Evolutionary conservation across 2,329 filamentous ascomycete species (phyloP).

Genomic region (Alternaria tenuissima): DNA sequence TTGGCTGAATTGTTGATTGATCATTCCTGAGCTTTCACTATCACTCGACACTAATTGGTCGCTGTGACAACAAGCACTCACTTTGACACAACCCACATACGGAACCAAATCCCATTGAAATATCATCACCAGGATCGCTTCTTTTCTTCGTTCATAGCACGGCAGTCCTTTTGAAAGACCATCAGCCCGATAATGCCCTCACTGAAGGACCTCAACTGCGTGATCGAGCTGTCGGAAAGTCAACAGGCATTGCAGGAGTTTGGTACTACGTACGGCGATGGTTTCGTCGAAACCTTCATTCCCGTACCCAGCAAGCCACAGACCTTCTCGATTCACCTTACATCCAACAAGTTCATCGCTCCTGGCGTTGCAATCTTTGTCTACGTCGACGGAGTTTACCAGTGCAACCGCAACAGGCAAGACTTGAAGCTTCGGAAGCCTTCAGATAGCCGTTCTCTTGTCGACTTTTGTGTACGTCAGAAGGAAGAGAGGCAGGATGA

Average conservation of each 20-base stretch:
- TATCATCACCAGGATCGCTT: not conserved
- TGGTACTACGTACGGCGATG: slow-evolving; percentile 60
- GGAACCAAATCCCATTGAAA: no score
- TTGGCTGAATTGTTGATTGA: no score
- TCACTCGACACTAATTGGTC: not conserved
- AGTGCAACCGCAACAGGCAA: slow-evolving; percentile 64
- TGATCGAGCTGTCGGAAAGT: slow-evolving; percentile 58
- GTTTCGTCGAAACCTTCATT: slow-evolving; percentile 61
- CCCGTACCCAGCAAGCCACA: slow-evolving; percentile 56
- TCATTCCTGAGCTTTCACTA: not conserved
- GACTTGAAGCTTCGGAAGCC: slow-evolving; percentile 48
- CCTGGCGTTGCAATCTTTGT: slow-evolving; percentile 64
- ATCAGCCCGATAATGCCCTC: slow-evolving; percentile 56
- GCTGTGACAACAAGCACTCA: slow-evolving; percentile 1
- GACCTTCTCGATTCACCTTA: slow-evolving; percentile 61
- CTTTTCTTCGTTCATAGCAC: not conserved
- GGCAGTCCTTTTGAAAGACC: accelerated
- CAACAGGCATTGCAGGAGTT: slow-evolving; percentile 58
- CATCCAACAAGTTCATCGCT: slow-evolving; percentile 60
- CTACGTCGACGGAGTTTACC: slow-evolving; percentile 66
- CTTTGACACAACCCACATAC: not conserved
- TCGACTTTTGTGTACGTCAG: slow-evolving; percentile 62
- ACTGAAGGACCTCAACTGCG: slow-evolving; percentile 62
- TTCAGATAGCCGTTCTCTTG: slow-evolving; percentile 45
- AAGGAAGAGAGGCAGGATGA: slow-evolving; percentile 60